Percentiles rank a stretch among this genome's conserved stretches.
Conservation (phyloP, 2,329 filamentous ascomycete genomes). For the Lachnellula suecica region DNA sequence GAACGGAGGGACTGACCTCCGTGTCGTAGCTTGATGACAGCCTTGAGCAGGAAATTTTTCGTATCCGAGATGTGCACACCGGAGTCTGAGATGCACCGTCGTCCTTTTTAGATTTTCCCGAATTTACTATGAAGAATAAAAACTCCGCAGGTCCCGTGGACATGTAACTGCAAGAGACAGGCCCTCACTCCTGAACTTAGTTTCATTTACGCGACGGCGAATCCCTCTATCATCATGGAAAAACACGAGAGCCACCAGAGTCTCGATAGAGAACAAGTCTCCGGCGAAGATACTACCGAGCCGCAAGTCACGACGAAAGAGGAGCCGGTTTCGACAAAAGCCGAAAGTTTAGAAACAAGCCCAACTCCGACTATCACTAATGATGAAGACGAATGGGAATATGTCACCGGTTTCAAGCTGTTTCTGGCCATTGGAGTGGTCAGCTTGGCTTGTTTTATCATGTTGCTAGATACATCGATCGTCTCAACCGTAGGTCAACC, state of each 20-base stretch:
- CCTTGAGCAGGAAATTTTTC: no score
- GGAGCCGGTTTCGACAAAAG: background rate
- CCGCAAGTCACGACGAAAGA: background rate
- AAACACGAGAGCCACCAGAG: background rate
- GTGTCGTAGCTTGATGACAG: no score
- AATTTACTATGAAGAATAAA: no score
- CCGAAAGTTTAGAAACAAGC: background rate
- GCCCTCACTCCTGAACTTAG: no score
- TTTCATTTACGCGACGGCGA: background rate
- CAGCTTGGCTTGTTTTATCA: constrained; percentile 44
- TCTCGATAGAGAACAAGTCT: background rate
- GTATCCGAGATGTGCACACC: no score
- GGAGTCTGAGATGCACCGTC: no score
- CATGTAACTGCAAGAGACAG: no score
- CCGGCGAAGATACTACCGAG: background rate
- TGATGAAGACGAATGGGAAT: constrained; percentile 17
- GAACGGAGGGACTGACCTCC: no score
- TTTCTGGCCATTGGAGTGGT: constrained; percentile 34
- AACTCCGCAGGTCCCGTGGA: no score
- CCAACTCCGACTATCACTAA: background rate
- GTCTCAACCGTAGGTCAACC: constrained; percentile 43
- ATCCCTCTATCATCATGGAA: background rate
- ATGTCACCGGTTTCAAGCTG: constrained; percentile 22
- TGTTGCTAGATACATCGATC: constrained; percentile 53
- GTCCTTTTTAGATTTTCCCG: no score